Evolutionary conservation across 2,329 filamentous ascomycete species (phyloP).

Genomic region (Phoma herbarum): DNA sequence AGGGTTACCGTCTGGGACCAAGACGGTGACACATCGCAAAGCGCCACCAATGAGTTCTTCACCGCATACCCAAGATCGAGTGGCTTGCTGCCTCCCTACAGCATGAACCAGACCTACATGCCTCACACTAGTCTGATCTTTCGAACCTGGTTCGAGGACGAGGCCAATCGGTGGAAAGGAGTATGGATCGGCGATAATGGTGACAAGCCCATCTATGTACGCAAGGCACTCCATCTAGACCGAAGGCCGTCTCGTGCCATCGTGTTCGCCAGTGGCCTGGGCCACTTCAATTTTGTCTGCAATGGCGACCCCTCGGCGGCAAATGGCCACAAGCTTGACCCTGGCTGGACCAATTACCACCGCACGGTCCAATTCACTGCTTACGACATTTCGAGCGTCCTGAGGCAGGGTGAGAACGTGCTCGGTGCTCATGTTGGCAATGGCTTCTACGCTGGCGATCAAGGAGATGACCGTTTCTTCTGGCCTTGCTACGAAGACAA

Average conservation of each 20-base stretch:
- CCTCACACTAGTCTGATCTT: slow-evolving; percentile 55
- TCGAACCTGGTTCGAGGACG: slow-evolving; percentile 55
- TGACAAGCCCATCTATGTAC: slow-evolving; percentile 54
- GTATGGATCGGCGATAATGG: slow-evolving; percentile 54
- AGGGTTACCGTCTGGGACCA: slow-evolving; percentile 51
- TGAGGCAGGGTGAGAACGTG: slow-evolving; percentile 47
- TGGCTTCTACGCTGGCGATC: slow-evolving; percentile 58
- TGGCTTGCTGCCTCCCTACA: slow-evolving; percentile 50
- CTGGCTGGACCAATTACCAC: slow-evolving; percentile 55
- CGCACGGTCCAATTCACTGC: slow-evolving; percentile 55
- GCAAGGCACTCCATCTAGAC: slow-evolving; percentile 43
- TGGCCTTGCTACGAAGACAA: slow-evolving; percentile 57
- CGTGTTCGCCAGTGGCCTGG: slow-evolving; percentile 52
- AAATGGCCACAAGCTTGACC: slow-evolving; percentile 40
- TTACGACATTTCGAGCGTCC: slow-evolving; percentile 53
- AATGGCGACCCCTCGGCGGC: slow-evolving; percentile 49
- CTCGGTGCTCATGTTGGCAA: slow-evolving; percentile 53
- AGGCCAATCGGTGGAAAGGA: slow-evolving; percentile 53
- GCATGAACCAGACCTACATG: slow-evolving; percentile 57
- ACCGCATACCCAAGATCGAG: slow-evolving; percentile 51
- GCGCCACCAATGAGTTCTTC: slow-evolving; percentile 50
- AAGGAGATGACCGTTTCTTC: slow-evolving; percentile 54
- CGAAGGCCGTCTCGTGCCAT: slow-evolving; percentile 47
- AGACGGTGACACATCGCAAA: slow-evolving; percentile 35
- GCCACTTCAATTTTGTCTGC: slow-evolving; percentile 53